Conservation (phyloP, 208 protist genomes). For the Tritrichomonas musculus region DNA sequence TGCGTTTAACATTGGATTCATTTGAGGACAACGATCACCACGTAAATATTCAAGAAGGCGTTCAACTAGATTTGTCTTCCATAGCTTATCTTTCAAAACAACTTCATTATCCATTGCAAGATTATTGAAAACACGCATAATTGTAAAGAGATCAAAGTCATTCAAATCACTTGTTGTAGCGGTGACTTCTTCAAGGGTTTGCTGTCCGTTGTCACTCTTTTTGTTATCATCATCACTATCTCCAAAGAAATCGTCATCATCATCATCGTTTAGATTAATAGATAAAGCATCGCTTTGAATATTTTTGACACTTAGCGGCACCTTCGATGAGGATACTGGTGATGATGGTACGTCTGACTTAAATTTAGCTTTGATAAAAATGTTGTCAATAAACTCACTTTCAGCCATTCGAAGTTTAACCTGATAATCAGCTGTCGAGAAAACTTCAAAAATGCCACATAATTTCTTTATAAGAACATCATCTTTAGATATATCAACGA, state of each 20-base stretch:
- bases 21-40: neutral
- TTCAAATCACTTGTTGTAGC: neutral
- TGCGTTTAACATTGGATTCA: neutral
- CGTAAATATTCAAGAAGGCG: neutral
- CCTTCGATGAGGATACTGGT: too few relatives aligned
- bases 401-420: neutral
- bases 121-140: neutral
- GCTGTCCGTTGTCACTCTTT: too few relatives aligned
- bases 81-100: neutral
- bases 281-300: too few relatives aligned
- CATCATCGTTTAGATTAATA: too few relatives aligned
- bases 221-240: too few relatives aligned
- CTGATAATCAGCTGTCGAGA: neutral
- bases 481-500: neutral
- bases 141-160: neutral
- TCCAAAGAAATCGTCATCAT: too few relatives aligned
- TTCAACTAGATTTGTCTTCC: neutral
- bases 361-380: neutral
- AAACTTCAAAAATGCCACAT: neutral
- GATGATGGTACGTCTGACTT: neutral
- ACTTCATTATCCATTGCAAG: neutral
- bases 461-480: neutral
- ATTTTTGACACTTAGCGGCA: too few relatives aligned
- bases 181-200: too few relatives aligned
- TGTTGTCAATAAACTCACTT: neutral